Percentiles rank a stretch among this genome's conserved stretches.
These are phyloP conservation scores for Xylaria acuta DNA, from an alignment of 495 filamentous ascomycete species.

Conservation along the genomic window DNA sequence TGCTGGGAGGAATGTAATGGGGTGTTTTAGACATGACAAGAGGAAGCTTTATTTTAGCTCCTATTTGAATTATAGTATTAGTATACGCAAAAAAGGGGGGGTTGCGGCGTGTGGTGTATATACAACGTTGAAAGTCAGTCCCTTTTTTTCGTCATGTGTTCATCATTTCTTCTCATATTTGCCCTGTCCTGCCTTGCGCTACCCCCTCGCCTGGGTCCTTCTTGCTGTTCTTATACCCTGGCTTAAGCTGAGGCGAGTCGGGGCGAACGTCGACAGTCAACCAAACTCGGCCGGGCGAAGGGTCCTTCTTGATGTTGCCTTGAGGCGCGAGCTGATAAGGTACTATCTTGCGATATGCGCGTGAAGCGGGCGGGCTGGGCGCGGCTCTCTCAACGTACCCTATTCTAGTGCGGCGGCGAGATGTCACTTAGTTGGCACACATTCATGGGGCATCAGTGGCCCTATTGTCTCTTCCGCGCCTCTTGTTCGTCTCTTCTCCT, in stretches of 20 bases:
- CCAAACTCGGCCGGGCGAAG: neutral
- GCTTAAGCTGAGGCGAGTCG: neutral
- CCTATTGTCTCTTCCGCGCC: neutral
- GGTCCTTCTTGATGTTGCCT: neutral
- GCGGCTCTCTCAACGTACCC: no score
- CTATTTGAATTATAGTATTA: conserved; percentile 26
- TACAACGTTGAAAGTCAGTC: conserved; percentile 12
- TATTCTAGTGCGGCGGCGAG: neutral
- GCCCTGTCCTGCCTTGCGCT: neutral
- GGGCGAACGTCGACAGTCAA: neutral
- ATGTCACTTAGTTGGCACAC: neutral
- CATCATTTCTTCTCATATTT: neutral
- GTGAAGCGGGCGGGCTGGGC: neutral
- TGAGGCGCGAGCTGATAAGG: neutral
- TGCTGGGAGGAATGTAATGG: neutral
- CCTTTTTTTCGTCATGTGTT: neutral
- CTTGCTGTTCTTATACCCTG: no score
- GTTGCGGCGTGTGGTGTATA: conserved; percentile 10
- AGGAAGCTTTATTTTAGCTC: conserved; percentile 16
- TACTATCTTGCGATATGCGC: neutral
- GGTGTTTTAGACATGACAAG: neutral
- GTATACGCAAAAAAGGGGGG: conserved; percentile 25
- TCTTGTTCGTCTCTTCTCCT: conserved; percentile 7
- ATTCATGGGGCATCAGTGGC: neutral
- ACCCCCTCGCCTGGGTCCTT: no score